These are phyloP conservation scores for Trapa incisa DNA, from an alignment of 345 rosid species.

Conservation along the genomic window DNA sequence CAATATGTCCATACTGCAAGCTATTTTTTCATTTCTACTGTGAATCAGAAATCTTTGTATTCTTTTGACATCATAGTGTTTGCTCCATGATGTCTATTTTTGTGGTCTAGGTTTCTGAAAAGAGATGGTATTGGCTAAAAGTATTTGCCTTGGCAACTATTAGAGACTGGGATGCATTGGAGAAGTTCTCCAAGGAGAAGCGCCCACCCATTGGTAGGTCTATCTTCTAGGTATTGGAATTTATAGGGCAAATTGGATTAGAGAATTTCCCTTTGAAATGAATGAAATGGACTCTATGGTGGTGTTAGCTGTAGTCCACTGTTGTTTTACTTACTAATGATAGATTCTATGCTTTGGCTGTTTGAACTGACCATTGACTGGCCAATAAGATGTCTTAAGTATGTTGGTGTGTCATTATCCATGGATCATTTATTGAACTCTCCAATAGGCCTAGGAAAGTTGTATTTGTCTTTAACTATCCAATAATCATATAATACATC, in stretches of 20 bases:
- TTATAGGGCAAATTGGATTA: background rate
- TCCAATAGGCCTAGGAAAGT: background rate
- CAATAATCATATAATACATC: background rate
- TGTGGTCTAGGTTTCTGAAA: conserved; percentile 61
- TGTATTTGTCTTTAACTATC: background rate
- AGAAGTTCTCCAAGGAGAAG: conserved; percentile 91
- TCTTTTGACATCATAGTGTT: background rate
- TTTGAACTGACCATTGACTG: no score
- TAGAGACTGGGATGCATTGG: conserved; percentile 86
- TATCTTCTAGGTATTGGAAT: background rate
- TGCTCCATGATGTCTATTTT: background rate
- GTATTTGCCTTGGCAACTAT: conserved; percentile 81
- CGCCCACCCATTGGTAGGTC: conserved; percentile 73
- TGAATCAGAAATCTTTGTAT: background rate
- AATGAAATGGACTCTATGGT: background rate
- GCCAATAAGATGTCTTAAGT: no score
- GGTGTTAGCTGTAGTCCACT: background rate
- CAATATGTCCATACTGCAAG: background rate
- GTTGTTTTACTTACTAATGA: background rate
- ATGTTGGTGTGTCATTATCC: no score
- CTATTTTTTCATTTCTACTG: background rate
- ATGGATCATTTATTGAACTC: background rate
- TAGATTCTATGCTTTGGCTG: background rate
- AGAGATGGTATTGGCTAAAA: conserved; percentile 97
- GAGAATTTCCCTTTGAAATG: background rate